These are phyloP conservation scores for Phascolomyces articulosus DNA, from an alignment of 371 early-diverging fungal genomes.

Conservation along the genomic window DNA sequence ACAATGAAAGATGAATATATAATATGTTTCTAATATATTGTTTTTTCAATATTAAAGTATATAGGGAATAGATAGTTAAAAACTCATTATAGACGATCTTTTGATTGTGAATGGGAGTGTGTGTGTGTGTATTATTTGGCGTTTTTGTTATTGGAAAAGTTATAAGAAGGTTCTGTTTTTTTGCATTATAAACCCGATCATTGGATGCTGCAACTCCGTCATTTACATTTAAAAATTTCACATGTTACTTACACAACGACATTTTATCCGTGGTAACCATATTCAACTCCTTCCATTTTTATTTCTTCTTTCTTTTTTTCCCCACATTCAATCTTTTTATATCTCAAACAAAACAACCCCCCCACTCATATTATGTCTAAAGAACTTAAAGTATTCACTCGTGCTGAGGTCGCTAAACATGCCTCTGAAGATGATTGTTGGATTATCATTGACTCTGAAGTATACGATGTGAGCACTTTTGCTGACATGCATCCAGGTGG, in stretches of 20 bases:
- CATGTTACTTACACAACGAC: background rate
- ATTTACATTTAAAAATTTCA: background rate
- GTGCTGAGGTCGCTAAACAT: constrained; percentile 79
- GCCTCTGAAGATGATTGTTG: constrained; percentile 76
- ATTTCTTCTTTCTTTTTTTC: background rate
- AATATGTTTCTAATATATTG: no score
- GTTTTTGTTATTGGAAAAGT: no score
- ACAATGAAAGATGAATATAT: background rate
- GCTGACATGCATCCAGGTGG: constrained; percentile 93
- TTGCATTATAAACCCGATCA: no score
- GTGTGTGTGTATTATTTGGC: no score
- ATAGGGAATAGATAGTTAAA: no score
- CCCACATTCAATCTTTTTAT: background rate
- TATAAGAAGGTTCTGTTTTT: no score
- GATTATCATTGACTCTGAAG: constrained; percentile 81
- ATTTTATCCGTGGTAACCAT: background rate
- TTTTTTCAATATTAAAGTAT: no score
- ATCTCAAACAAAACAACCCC: no score
- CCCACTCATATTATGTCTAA: constrained; percentile 6
- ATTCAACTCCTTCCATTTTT: background rate
- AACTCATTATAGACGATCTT: no score
- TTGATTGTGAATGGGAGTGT: no score
- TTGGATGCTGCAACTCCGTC: no score
- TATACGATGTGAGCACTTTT: constrained; percentile 90
- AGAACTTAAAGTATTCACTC: constrained; percentile 43